These are phyloP conservation scores for Begonia masoniana DNA, from an alignment of 306 rosid species.

Conservation along the genomic window DNA sequence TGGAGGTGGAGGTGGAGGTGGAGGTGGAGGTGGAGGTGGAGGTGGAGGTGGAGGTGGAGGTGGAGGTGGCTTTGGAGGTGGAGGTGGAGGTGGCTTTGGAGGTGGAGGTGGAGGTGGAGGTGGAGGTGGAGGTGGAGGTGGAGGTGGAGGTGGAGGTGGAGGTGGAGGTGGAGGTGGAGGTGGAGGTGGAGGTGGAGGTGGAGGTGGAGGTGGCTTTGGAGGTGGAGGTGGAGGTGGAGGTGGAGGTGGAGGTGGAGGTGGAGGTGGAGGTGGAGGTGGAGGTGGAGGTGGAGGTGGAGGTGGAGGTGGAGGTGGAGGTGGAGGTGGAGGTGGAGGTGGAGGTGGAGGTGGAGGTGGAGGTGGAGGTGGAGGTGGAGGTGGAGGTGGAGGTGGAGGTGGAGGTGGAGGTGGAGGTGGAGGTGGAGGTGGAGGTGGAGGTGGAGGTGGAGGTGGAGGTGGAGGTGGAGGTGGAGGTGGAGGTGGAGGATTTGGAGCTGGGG, in stretches of 20 bases:
- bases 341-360: conserved; percentile 18
- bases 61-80: too few relatives aligned
- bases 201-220: too few relatives aligned
- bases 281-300: conserved; percentile 18
- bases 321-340: conserved; percentile 10
- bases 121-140: conserved; percentile 16
- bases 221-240: conserved; percentile 26
- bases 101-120: too few relatives aligned
- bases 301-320: conserved; percentile 14
- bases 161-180: conserved; percentile 36
- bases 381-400: conserved; percentile 36
- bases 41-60: background rate
- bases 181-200: conserved; percentile 22
- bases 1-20: conserved; percentile 22
- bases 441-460: conserved; percentile 13
- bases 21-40: conserved; percentile 15
- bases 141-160: too few relatives aligned
- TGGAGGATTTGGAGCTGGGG: conserved; percentile 3
- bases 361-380: conserved; percentile 29
- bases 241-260: too few relatives aligned
- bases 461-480: conserved; percentile 31
- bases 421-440: conserved; percentile 11
- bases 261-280: background rate
- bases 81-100: too few relatives aligned
- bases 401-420: conserved; percentile 30